Evolutionary conservation across 257 asterid species (phyloP), one percentile per base, ranked within the genome.

Genomic region (Parsonsia alboflavescens): DNA sequence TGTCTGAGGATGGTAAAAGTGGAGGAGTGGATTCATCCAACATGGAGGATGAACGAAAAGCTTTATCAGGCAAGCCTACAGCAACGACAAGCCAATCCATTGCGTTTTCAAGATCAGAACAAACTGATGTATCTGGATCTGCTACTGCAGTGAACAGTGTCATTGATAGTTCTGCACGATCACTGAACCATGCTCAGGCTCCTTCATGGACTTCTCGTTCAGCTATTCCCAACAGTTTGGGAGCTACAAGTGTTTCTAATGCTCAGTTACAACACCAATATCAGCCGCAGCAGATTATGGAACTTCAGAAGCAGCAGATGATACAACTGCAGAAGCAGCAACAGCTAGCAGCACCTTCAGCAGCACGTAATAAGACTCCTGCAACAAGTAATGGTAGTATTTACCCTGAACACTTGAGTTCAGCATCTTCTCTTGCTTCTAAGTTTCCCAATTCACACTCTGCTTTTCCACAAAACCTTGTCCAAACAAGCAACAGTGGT

Each of bases 381-480:
- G 77, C 73, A 6, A 73, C 87, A 15, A 81, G 81, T 64, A 90
- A 87, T 26, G 91, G 93, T 13, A 82, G 71, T 73, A 75, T 78
- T 6, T 90, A 86, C 80, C 77, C 93, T 1, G 97, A 95, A 56
- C 97, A 90, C 75, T 67, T 87, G 76, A 86, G 81, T 79, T 74
- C 95, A 22, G 68, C 96, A 7, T 69, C 93, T 64, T 52, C 88
- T 7, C 70, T 80, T 57, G 81, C 85, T 66, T 80, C 82, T 39
- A 93, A 93, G 73, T 89, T 88, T 66, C 84, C 89, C 6, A 83
- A 77, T 61, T 72, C 88, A 0, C 79, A 80, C 26, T 62, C 97
- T 16, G 81, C 86, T 22, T 93, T 83, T 81, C 90, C 92, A 0
- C 97, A 89, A 75, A 91, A 84, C 77, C 88, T 88, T 26, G 92